Evolutionary conservation across 2,329 filamentous ascomycete species (phyloP), one percentile per base, ranked within the genome.

Genomic region (Cordyceps javanica): DNA sequence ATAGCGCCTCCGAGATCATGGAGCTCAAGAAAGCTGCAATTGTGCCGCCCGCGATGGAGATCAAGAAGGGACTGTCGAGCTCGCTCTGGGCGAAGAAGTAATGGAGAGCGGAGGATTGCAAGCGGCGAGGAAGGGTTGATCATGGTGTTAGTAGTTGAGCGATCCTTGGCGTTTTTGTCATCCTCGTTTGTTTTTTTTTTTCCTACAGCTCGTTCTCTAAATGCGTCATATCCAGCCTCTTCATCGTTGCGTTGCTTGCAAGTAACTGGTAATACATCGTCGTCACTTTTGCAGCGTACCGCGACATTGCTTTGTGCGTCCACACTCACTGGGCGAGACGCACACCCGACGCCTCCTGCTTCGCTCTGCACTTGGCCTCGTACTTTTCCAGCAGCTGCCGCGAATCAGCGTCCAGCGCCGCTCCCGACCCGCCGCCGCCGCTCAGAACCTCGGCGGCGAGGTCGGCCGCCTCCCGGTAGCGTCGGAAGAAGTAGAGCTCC

Each of bases 401-500:
- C 7, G 76, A 74, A 46, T 82, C 79, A 3, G 60, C 60, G 26
- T 82, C 79, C 13, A 82, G 59, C 7, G 66, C 70, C 5, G 65
- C 62, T 4, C 62, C 65, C 8, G 62, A 64, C 5, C 66, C 66
- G 3, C 60, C 63, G n/a, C n/a, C n/a, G n/a, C n/a, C n/a, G n/a
- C 7, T 62, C 6, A 81, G 64, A 0, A 76, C 67, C 5, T 64
- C 61, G 2, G 63, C 57, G 6, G 76, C 68, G 45, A 83, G 74
- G 11, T 64, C 62, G n/a, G 72, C 69, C 2, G 75, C 79, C 55
- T 80, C 74, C 1, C 67, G 66, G 58, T 75, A 83, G 34, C 75
- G 69, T 6, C 73, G 68, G 62, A 78, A 78, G 65, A 81, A 83
- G 63, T 83, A 83, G 45, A 83, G 70, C 67, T 84, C 81, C 64